Base-by-base conservation (phyloP, 192 early-diverging fungal genomes). In the Helicostylum pulchrum region DNA sequence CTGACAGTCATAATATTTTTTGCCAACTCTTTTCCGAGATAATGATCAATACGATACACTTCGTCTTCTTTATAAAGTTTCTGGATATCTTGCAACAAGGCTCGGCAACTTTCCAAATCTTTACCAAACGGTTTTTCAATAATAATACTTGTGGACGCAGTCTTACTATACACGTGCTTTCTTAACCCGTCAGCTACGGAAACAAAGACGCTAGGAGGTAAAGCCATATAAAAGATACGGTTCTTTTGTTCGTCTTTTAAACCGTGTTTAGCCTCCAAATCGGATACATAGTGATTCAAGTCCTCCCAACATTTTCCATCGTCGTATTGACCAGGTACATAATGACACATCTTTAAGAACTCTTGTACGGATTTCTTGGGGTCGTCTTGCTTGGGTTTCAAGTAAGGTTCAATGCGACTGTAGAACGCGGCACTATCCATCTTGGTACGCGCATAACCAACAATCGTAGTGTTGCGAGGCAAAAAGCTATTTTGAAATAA, bases 51-150 rank as follows among this genome's bases (percentile, higher is more conserved):
- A 57, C 94, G 87, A 80, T 93, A 95, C 54, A 97, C 90, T 83
- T 97, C 92, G 61, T 94, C 83, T 63, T 96, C 94, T 47, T 80
- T 66, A 83, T 88, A 95, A 51, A 90, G 74, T 9, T 77, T 74
- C n/a, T 86, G 85, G n/a, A 97, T 79, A 12, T 83, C 80, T 30
- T 68, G 61, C 45, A 79, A 82, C 48, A 97, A 84, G 52, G 80
- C 70, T 51, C 84, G 70, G 52, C 87, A 87, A 46, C 85, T 89
- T 51, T 90, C 89, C 8, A 84, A 74, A 73, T 95, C 94, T 73
- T 91, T 90, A 31, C 94, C 95, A 83, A 96, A 98, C 5, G 95
- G 95, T 78, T 98, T 98, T 66, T 98, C 95, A 45, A 96, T 88
- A 66, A 97, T 83, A 58, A 95, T 68, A 19, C 92, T 85, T 80